phyloP scores from a whole-genome alignment of 192 early-diverging fungal species.

The Backusella sp. region DNA sequence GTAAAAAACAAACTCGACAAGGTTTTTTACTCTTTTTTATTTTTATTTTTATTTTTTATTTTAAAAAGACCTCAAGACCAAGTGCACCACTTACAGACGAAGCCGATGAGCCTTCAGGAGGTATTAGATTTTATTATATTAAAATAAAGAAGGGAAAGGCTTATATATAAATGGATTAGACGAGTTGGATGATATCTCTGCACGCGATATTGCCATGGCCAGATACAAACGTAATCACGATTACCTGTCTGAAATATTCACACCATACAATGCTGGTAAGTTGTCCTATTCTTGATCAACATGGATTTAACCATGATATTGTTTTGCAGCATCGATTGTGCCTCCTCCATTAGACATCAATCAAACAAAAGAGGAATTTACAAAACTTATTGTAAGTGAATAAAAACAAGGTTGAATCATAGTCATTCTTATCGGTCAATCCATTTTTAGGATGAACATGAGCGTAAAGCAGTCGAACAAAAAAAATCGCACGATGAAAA shows the following conservation, averaged over 20 bases:
- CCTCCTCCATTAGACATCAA: conserved; percentile 32
- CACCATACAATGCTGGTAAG: conserved; percentile 57
- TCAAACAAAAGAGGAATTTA: conserved; percentile 30
- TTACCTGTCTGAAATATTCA: conserved; percentile 65
- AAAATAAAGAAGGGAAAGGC: neutral
- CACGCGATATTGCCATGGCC: conserved; percentile 61
- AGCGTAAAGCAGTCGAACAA: conserved; percentile 31
- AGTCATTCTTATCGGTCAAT: neutral
- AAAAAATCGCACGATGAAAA: conserved; percentile 40
- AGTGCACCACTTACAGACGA: conserved; percentile 34
- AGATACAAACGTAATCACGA: conserved; percentile 65
- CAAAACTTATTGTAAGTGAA: conserved; percentile 19
- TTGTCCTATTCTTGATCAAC: neutral
- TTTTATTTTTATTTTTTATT: neutral
- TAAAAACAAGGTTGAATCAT: neutral
- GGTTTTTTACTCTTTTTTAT: neutral
- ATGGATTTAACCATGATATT: no score
- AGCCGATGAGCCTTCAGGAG: conserved; percentile 57
- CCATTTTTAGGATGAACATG: conserved; percentile 26
- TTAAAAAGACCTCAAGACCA: neutral
- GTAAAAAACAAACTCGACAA: neutral
- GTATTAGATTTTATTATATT: conserved; percentile 16
- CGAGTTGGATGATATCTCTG: conserved; percentile 55
- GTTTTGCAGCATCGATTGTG: conserved; percentile 29
- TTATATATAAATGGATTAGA: conserved; percentile 34